Base-by-base conservation (phyloP, 2,329 filamentous ascomycete species). In the Lasiodiplodia hormozganensis region DNA sequence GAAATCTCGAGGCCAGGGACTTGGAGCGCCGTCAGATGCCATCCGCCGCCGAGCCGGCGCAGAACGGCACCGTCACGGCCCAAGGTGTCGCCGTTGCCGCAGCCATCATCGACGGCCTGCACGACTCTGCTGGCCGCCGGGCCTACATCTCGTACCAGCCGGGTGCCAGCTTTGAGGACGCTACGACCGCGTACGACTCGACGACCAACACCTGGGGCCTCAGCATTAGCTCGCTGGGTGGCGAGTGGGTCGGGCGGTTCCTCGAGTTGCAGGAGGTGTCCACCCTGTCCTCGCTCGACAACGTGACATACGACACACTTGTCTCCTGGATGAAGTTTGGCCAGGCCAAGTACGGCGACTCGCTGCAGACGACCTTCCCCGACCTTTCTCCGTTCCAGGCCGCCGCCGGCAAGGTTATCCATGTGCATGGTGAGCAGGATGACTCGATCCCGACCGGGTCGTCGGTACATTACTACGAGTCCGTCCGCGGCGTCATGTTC, bases 381-480 rank as follows among this genome's bases (percentile, higher is more conserved):
- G 86, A 89, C 70, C 79, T 88, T 0, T 84, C 82, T 0, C 70
- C 77, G 7, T 87, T 87, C 78, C 77, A 84, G 38, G 67, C 77
- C 2, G 72, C 79, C 0, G 86, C 86, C 38, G 86, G 85, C 64
- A 89, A 89, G 75, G 76, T 89, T 3, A 76, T 89, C 7, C 85
- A 88, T 74, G 87, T 82, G 77, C 86, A 89, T 75, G 86, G 65
- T 62, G 86, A 88, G 75, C 84, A 83, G 0, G 87, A 88, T 73
- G 74, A 80, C 18, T 82, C 80, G 7, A 79, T 89, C 69, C 86
- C 86, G 1, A 75, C 86, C 1, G 85, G 80, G 5, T 86, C 85
- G 0, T 87, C 85, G 0, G 82, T 87, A 0, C 84, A 82, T 72
- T 89, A 88, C 79, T 84, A 82, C 76, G 80, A 88, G 67, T 83